Evolutionary conservation across 495 filamentous ascomycete genomes (phyloP).

Genomic region (Penicillium canescens): DNA sequence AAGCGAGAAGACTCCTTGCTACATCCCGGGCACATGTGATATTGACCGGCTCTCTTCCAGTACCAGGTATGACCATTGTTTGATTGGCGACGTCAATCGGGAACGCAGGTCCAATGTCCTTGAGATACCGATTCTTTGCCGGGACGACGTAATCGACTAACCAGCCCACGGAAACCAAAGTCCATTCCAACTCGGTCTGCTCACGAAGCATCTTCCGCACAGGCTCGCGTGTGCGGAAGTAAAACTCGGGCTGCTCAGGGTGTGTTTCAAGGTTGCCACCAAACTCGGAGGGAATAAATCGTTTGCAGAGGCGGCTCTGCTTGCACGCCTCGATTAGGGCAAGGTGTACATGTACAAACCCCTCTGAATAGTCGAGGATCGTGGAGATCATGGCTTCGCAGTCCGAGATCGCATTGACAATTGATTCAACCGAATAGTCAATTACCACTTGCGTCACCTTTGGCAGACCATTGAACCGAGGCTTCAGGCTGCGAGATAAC

Average conservation of each 20-base stretch:
- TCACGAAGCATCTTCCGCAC: slow-evolving; percentile 15
- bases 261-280: slow-evolving; percentile 21
- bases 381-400: not conserved
- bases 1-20: not conserved
- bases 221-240: slow-evolving; percentile 14
- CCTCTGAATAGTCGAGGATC: not conserved
- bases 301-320: slow-evolving; percentile 14
- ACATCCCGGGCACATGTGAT: not conserved
- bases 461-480: not conserved
- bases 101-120: not conserved
- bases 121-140: not conserved
- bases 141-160: slow-evolving; percentile 29
- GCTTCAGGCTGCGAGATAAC: not conserved
- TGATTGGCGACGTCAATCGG: not conserved
- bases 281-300: slow-evolving; percentile 29
- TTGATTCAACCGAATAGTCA: not conserved
- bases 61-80: not conserved
- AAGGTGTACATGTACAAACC: not conserved
- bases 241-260: slow-evolving; percentile 16
- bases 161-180: slow-evolving; percentile 23
- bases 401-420: not conserved
- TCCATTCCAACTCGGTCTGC: slow-evolving; percentile 15
- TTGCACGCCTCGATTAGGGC: slow-evolving; percentile 19
- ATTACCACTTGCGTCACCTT: not conserved
- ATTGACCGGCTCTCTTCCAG: not conserved